Conservation (phyloP, 441 rosid genomes). For the Populus hybrid region DNA sequence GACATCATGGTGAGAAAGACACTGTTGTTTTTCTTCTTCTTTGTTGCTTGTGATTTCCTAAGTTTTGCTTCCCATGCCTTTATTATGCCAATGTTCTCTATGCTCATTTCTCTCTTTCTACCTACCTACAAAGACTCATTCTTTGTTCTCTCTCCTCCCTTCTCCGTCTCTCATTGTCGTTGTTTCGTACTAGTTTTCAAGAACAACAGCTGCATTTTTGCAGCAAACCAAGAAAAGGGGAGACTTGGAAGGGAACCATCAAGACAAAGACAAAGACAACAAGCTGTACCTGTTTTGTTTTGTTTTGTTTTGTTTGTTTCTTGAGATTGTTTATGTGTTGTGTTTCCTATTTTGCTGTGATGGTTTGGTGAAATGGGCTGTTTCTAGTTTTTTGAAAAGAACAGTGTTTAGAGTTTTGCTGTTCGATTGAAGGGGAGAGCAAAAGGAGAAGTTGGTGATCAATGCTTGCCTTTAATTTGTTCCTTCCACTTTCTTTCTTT, state of each 20-base stretch:
- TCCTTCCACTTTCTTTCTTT: constrained; percentile 9
- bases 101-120: constrained; percentile 41
- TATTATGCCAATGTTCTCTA: constrained; percentile 37
- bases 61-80: constrained; percentile 58
- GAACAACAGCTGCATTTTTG: constrained; percentile 19
- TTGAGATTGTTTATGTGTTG: background rate
- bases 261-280: constrained; percentile 17
- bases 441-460: constrained; percentile 27
- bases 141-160: constrained; percentile 5
- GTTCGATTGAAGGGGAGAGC: constrained; percentile 35
- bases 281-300: constrained; percentile 1
- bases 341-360: background rate
- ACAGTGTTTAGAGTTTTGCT: constrained; percentile 18
- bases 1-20: constrained; percentile 47
- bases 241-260: constrained; percentile 17
- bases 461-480: constrained; percentile 24
- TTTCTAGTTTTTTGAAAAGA: constrained; percentile 18
- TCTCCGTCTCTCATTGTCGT: constrained; percentile 4
- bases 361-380: constrained; percentile 15
- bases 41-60: constrained; percentile 41
- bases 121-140: background rate
- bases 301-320: background rate
- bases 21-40: constrained; percentile 38
- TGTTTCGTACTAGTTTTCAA: constrained; percentile 15
- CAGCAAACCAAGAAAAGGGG: constrained; percentile 16